Percentiles rank a stretch among this genome's conserved stretches.
Evolutionary conservation across 805 yeast species (phyloP).

Genomic region (Kodamaea fukazawae): DNA sequence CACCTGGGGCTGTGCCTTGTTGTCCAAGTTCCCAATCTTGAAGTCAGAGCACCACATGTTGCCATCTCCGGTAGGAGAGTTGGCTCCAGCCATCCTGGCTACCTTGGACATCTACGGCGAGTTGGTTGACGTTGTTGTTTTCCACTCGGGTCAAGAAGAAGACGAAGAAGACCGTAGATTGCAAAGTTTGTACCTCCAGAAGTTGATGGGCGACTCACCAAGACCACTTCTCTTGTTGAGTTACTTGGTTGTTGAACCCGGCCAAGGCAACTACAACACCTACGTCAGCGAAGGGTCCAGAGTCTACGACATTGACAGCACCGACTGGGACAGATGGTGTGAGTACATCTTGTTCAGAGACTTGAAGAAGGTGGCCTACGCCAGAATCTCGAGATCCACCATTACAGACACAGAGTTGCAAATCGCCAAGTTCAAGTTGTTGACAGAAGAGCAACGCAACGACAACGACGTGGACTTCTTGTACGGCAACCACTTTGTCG

Average conservation of each 20-base stretch:
- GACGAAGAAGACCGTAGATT: constrained; percentile 89
- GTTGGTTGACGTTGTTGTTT: constrained; percentile 86
- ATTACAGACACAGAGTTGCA: constrained; percentile 97
- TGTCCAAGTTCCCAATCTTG: constrained; percentile 91
- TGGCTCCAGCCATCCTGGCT: constrained; percentile 98
- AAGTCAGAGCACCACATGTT: constrained; percentile 86
- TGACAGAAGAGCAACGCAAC: constrained; percentile 34
- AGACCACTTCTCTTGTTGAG: constrained; percentile 86
- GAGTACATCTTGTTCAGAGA: constrained; percentile 90
- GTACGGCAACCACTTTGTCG: constrained; percentile 56
- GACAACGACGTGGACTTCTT: constrained; percentile 33
- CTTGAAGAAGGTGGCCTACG: constrained; percentile 85
- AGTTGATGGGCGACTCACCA: constrained; percentile 76
- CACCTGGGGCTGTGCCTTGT: constrained; percentile 94
- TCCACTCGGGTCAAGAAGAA: constrained; percentile 98
- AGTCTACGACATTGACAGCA: constrained; percentile 89
- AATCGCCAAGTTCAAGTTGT: constrained; percentile 82
- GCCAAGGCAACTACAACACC: constrained; percentile 86
- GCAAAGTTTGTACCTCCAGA: constrained; percentile 73
- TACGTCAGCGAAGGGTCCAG: constrained; percentile 82
- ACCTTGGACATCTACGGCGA: constrained; percentile 89
- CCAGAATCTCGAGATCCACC: constrained; percentile 87
- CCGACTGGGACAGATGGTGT: constrained; percentile 98
- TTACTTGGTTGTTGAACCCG: constrained; percentile 85
- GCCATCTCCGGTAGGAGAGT: constrained; percentile 96